Evolutionary conservation across 306 rosid species (phyloP), one percentile per base, ranked within the genome.

Genomic region (Castanea sativa): DNA sequence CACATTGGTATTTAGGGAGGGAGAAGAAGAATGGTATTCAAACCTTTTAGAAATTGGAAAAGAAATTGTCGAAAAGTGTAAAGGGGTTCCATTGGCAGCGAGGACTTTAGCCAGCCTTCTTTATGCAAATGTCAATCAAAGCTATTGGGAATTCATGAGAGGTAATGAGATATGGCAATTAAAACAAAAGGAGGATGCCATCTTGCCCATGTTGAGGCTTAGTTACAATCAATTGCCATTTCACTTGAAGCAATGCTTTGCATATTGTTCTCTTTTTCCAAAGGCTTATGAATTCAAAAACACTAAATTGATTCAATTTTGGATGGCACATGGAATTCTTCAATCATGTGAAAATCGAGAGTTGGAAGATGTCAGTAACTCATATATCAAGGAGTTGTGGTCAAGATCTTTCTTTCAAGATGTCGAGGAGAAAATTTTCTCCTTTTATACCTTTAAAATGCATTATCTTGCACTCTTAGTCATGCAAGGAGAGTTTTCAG

Each of bases 1-100:
- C 15, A 30, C 69, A 1, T 73, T 59, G 7, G 81, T 55, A 5
- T 72, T 82, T 32, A 6, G 11, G 8, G 13, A 15, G 51, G 21
- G 0, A 32, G 20, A 41, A 16, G 3, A 18, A 21, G 16, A 3
- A 35, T n/a, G 19, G 59, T 6, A 13, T 55, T 18, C 59, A 79
- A 29, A 29, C 30, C 30, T 29, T 29, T 29, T 29, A 29, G 3
- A 29, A 29, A 29, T 29, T 29, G 30, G 79, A 45, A 65, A 49
- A 76, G 73, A 84, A 59, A 85, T 81, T 21, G 68, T 74, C 14
- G 74, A 55, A 4, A 84, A 68, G 70, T 84, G 83, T 73, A 6
- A 32, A 5, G 88, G 85, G 14, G 77, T 81, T 1, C 85, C 88
- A n/a, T 83, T 81, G 55, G 85, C 83, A 4, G 83, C 81, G 21